Evolutionary conservation across 805 yeast genomes (phyloP).

Genomic region (Wickerhamiella dianesei): DNA sequence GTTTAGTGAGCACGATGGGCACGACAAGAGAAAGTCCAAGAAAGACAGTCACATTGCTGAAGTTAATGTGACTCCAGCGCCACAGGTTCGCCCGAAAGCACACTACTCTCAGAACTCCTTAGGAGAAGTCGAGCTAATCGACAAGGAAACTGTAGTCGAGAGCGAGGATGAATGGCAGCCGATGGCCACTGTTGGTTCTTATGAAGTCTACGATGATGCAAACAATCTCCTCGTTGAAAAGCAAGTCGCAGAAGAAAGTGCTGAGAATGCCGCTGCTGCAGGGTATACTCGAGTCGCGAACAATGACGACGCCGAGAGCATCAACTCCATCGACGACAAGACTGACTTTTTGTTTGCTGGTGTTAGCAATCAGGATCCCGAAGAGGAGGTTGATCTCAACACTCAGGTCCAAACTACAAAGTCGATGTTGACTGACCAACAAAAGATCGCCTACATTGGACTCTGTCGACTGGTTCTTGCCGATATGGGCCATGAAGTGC

Average conservation of each 20-base stretch:
- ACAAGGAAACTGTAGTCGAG: constrained; percentile 16
- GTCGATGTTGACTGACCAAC: constrained; percentile 65
- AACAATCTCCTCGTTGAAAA: constrained; percentile 30
- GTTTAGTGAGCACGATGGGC: not conserved
- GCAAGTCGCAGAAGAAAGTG: constrained; percentile 8
- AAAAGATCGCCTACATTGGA: constrained; percentile 86
- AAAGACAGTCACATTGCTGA: not conserved
- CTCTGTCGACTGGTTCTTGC: constrained; percentile 61
- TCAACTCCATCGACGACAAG: constrained; percentile 35
- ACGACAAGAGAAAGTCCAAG: not conserved
- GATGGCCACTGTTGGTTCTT: constrained; percentile 69
- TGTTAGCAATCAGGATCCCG: constrained; percentile 25
- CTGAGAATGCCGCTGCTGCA: constrained; percentile 35
- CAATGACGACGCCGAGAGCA: constrained; percentile 56
- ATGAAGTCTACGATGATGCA: constrained; percentile 66
- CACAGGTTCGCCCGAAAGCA: constrained; percentile 1
- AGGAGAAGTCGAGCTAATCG: constrained; percentile 15
- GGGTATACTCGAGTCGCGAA: constrained; percentile 69
- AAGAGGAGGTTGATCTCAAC: constrained; percentile 35
- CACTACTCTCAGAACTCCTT: constrained; percentile 17
- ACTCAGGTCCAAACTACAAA: constrained; percentile 69
- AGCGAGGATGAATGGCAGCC: constrained; percentile 64
- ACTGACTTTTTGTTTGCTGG: constrained; percentile 39
- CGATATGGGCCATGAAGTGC: constrained; percentile 65
- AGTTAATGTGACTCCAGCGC: not conserved